Evolutionary conservation across 2,329 filamentous ascomycete genomes (phyloP).

Genomic region (Fusarium mangiferae): DNA sequence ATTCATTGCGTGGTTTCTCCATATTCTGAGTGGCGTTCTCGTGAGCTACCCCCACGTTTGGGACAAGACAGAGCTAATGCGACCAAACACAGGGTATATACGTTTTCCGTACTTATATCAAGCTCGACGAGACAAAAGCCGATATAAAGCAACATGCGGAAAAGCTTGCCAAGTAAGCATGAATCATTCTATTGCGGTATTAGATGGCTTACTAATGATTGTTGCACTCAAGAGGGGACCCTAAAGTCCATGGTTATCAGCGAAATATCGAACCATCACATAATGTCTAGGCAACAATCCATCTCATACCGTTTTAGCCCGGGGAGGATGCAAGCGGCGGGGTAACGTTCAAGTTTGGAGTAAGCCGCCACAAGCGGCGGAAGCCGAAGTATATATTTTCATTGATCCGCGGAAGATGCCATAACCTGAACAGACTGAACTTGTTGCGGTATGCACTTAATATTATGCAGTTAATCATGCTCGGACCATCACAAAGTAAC

Average conservation of each 20-base stretch:
- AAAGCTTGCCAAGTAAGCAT: neutral
- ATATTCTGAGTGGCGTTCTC: neutral
- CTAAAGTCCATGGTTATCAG: neutral
- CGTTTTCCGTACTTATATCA: neutral
- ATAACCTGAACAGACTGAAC: neutral
- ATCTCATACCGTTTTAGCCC: neutral
- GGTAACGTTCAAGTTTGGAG: neutral
- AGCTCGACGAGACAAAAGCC: neutral
- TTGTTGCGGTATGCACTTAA: too few species aligned
- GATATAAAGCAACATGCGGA: neutral
- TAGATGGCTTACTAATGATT: neutral
- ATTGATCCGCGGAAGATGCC: neutral
- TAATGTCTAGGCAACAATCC: neutral
- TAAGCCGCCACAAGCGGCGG: neutral
- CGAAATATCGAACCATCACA: neutral
- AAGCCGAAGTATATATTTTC: neutral
- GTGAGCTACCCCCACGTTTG: too few species aligned
- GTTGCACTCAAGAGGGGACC: neutral
- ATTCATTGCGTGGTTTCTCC: slow-evolving; percentile 5
- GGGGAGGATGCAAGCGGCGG: too few species aligned
- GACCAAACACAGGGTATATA: neutral
- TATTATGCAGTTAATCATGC: accelerated
- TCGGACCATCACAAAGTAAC: accelerated
- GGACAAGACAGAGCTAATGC: neutral
- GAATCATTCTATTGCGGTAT: neutral